Percentiles rank a stretch among this genome's conserved stretches.
Conservation (phyloP, 176 grass and related monocot genomes). For the Oryza punctata region DNA sequence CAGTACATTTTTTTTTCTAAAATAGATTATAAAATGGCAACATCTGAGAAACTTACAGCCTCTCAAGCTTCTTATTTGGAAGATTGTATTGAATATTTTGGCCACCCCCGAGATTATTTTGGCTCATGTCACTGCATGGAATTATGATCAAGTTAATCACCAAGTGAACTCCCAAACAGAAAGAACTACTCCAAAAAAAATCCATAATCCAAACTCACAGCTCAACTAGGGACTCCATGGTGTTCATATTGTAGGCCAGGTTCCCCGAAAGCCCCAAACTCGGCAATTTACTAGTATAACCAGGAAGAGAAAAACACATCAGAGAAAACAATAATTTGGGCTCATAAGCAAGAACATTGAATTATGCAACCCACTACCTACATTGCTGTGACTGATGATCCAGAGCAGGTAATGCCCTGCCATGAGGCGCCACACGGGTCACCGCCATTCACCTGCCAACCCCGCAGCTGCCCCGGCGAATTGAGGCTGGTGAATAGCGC, state of each 20-base stretch:
- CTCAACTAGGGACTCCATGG: constrained; percentile 75
- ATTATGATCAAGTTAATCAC: constrained; percentile 26
- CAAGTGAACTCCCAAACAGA: constrained; percentile 18
- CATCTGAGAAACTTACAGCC: constrained; percentile 55
- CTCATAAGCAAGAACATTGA: neutral
- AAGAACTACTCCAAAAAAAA: constrained; percentile 16
- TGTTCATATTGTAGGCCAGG: constrained; percentile 68
- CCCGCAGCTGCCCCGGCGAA: constrained; percentile 67
- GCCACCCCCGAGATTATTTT: constrained; percentile 76
- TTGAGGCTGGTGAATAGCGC: constrained; percentile 82
- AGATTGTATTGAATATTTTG: constrained; percentile 80
- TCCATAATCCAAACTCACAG: constrained; percentile 57
- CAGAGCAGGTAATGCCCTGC: constrained; percentile 78
- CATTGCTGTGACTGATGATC: constrained; percentile 72
- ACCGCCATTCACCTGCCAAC: constrained; percentile 72
- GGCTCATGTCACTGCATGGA: constrained; percentile 80
- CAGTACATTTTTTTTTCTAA: neutral
- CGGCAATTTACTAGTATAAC: constrained; percentile 68
- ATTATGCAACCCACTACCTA: constrained; percentile 62
- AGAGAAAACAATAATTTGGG: constrained; percentile 10
- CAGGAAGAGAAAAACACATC: constrained; percentile 8
- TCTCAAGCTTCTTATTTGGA: constrained; percentile 84
- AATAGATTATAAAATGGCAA: neutral
- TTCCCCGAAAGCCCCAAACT: constrained; percentile 67
- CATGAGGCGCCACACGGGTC: constrained; percentile 81